These are phyloP conservation scores for Kwoniella sp. DNA, from an alignment of 768 basidiomycete species.

Conservation along the genomic window DNA sequence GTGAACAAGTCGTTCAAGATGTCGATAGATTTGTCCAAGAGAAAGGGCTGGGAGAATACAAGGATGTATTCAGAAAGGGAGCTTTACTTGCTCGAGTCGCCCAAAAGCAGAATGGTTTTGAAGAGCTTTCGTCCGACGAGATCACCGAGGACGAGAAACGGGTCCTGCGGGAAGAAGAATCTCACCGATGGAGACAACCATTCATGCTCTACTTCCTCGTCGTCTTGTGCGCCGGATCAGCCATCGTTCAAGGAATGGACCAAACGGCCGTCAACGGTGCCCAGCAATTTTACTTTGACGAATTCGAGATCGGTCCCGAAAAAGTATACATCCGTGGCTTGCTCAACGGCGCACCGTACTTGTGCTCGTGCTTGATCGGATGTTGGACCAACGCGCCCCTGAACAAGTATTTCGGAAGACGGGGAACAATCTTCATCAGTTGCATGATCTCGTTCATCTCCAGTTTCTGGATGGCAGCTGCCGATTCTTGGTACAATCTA, in stretches of 20 bases:
- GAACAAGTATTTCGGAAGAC: slow-evolving; percentile 64
- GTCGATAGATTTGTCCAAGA: slow-evolving; percentile 8
- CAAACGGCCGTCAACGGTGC: slow-evolving; percentile 24
- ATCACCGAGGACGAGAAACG: slow-evolving; percentile 14
- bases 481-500: slow-evolving; percentile 65
- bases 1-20: slow-evolving; percentile 14
- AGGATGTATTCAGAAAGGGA: slow-evolving; percentile 7
- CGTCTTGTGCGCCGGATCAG: slow-evolving; percentile 8
- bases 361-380: slow-evolving; percentile 19
- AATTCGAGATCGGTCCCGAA: slow-evolving; percentile 18
- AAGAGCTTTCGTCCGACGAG: slow-evolving; percentile 5
- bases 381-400: slow-evolving; percentile 59
- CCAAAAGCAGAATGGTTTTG: slow-evolving; percentile 4
- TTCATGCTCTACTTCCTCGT: slow-evolving; percentile 13
- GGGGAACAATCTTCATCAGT: slow-evolving; percentile 63
- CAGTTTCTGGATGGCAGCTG: slow-evolving; percentile 64
- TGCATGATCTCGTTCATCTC: slow-evolving; percentile 53
- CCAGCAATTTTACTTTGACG: slow-evolving; percentile 19
- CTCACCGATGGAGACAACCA: slow-evolving; percentile 20
- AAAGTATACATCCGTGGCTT: slow-evolving; percentile 13
- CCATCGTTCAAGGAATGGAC: slow-evolving; percentile 23
- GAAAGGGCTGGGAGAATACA: slow-evolving; percentile 10
- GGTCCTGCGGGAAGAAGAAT: slow-evolving; percentile 9
- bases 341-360: slow-evolving; percentile 20
- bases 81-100: slow-evolving; percentile 15